phyloP scores from a whole-genome alignment of 352 stramenopile species.

The Globisporangium alternatum region DNA sequence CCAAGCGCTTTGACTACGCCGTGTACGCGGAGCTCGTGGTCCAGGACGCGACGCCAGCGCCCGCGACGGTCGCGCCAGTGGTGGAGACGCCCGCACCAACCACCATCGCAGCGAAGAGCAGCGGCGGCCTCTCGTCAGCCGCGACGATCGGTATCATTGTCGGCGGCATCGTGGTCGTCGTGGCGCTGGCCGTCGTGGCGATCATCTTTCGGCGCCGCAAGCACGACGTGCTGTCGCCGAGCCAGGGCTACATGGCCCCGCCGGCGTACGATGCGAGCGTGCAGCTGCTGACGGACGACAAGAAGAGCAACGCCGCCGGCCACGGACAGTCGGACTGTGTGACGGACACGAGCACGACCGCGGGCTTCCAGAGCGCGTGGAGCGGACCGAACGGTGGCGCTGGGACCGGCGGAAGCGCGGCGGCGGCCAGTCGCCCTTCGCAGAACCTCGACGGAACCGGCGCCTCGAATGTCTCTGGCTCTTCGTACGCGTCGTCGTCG shows the following conservation, averaged over 20 bases:
- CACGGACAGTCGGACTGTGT: slow-evolving; percentile 17
- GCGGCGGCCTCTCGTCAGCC: slow-evolving; percentile 36
- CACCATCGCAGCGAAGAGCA: neutral
- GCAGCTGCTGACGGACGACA: slow-evolving; percentile 25
- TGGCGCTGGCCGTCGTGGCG: slow-evolving; percentile 37
- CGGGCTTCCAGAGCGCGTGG: slow-evolving; percentile 24
- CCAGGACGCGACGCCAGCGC: slow-evolving; percentile 17
- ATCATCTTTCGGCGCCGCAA: slow-evolving; percentile 35
- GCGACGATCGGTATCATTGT: slow-evolving; percentile 60
- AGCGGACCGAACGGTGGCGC: slow-evolving; percentile 1
- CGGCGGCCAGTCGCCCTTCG: slow-evolving; percentile 8
- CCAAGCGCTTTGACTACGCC: slow-evolving; percentile 44
- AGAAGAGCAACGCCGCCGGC: slow-evolving; percentile 19
- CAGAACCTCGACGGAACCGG: slow-evolving; percentile 18
- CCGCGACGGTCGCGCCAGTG: slow-evolving; percentile 6
- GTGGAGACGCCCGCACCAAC: neutral
- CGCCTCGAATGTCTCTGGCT: slow-evolving; percentile 19
- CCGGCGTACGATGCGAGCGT: slow-evolving; percentile 47
- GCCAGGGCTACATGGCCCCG: slow-evolving; percentile 36
- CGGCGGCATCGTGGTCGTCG: slow-evolving; percentile 44
- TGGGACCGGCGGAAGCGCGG: neutral
- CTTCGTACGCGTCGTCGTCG: slow-evolving; percentile 19
- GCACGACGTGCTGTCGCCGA: slow-evolving; percentile 17
- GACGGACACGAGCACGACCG: slow-evolving; percentile 19
- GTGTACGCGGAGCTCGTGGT: slow-evolving; percentile 46